phyloP scores from a whole-genome alignment of 768 basidiomycete genomes.

The Macrolepiota albuminosa region DNA sequence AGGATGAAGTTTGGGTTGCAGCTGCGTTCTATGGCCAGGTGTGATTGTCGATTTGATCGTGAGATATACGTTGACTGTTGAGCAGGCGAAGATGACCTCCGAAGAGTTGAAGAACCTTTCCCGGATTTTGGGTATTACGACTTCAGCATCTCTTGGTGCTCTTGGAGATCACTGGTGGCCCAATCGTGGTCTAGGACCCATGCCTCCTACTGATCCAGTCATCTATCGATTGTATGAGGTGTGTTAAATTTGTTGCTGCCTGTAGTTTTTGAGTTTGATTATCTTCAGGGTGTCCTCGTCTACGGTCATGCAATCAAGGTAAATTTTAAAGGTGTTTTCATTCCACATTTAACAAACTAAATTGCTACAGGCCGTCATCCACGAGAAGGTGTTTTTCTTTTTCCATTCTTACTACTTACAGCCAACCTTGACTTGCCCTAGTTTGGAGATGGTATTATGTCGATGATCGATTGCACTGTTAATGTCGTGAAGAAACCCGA shows the following conservation, averaged over 20 bases:
- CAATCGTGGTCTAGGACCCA: slow-evolving; percentile 62
- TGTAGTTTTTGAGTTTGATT: background rate
- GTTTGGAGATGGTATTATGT: slow-evolving; percentile 89
- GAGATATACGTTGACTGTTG: background rate
- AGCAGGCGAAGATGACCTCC: slow-evolving; percentile 60
- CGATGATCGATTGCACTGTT: slow-evolving; percentile 81
- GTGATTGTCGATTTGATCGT: background rate
- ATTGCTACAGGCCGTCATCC: slow-evolving; percentile 53
- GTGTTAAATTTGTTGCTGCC: slow-evolving; percentile 5
- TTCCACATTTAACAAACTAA: background rate
- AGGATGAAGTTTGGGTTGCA: slow-evolving; percentile 80
- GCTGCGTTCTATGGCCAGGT: slow-evolving; percentile 82
- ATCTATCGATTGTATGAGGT: slow-evolving; percentile 83
- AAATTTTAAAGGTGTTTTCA: slow-evolving; percentile 11
- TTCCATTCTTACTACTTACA: background rate
- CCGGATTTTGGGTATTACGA: slow-evolving; percentile 43
- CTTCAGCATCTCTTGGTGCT: slow-evolving; percentile 31
- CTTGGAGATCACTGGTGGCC: slow-evolving; percentile 73
- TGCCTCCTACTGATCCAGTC: slow-evolving; percentile 74
- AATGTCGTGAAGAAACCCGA: slow-evolving; percentile 63
- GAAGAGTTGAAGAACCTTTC: slow-evolving; percentile 57
- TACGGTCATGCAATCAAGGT: slow-evolving; percentile 82
- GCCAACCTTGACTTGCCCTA: slow-evolving; percentile 19
- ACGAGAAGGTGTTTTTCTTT: slow-evolving; percentile 56
- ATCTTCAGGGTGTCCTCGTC: slow-evolving; percentile 56